These are phyloP conservation scores for Xerocomus amazonicus DNA, from an alignment of 1,284 basidiomycete genomes.

Conservation along the genomic window DNA sequence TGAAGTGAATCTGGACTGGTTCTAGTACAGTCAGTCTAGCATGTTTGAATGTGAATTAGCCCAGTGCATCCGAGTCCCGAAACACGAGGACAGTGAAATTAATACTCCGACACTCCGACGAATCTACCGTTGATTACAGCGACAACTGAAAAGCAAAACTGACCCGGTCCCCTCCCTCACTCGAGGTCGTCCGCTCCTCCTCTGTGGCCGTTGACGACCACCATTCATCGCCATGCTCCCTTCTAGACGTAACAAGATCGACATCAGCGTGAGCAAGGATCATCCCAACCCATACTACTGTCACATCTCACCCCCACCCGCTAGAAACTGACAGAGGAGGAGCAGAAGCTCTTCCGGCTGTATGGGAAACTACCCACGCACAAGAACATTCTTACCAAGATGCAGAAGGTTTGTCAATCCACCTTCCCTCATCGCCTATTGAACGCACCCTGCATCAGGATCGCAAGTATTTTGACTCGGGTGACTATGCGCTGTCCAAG, in stretches of 20 bases:
- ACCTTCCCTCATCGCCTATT: slow-evolving; percentile 10
- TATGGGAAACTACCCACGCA: slow-evolving; percentile 93
- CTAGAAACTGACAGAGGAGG: slow-evolving; percentile 85
- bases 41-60: slow-evolving; percentile 22
- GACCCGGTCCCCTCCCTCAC: slow-evolving; percentile 3
- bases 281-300: slow-evolving; percentile 2
- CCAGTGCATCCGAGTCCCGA: slow-evolving; percentile 15
- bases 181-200: slow-evolving; percentile 26
- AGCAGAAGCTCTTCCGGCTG: slow-evolving; percentile 90
- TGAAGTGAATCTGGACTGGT: slow-evolving; percentile 12
- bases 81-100: slow-evolving; percentile 15
- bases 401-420: slow-evolving; percentile 73
- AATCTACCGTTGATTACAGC: slow-evolving; percentile 14
- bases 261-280: slow-evolving; percentile 69
- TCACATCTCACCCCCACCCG: neutral
- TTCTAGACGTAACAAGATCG: slow-evolving; percentile 84
- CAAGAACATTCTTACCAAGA: slow-evolving; percentile 91
- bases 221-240: slow-evolving; percentile 63
- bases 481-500: slow-evolving; percentile 95
- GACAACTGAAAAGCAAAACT: slow-evolving; percentile 12
- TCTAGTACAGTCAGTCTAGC: slow-evolving; percentile 4
- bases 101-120: slow-evolving; percentile 30
- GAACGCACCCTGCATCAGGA: slow-evolving; percentile 52
- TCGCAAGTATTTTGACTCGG: slow-evolving; percentile 97
- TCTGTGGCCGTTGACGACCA: slow-evolving; percentile 23